Conservation (phyloP, 1,284 basidiomycete species). For the Ustilago shanxiensis region DNA sequence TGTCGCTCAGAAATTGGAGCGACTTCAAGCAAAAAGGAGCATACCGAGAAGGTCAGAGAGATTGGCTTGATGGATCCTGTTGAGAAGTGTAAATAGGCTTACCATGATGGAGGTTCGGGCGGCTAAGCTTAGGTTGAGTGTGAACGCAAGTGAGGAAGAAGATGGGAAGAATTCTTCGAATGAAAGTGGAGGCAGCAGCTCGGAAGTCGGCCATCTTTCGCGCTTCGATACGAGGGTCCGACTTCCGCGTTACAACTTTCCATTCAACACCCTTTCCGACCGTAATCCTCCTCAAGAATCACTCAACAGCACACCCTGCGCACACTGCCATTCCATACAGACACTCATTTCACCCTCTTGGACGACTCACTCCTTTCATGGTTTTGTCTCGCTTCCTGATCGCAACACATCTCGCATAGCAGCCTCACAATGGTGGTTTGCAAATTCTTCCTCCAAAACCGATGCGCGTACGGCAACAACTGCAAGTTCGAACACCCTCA, state of each 20-base stretch:
- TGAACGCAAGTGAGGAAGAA: slow-evolving; percentile 1
- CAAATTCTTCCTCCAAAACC: slow-evolving; percentile 54
- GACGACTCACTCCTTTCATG: too few species aligned
- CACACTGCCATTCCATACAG: not conserved
- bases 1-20: slow-evolving; percentile 50
- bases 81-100: not conserved
- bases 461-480: slow-evolving; percentile 57
- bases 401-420: not conserved
- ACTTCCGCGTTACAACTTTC: slow-evolving; percentile 7
- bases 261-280: not conserved
- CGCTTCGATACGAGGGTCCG: not conserved
- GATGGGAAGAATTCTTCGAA: slow-evolving; percentile 1
- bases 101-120: slow-evolving; percentile 1
- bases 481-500: slow-evolving; percentile 57
- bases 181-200: slow-evolving; percentile 10
- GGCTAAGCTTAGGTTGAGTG: too few species aligned
- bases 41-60: not conserved
- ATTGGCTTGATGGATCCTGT: not conserved
- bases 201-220: slow-evolving; percentile 8
- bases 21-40: slow-evolving; percentile 18
- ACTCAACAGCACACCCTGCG: not conserved
- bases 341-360: too few species aligned
- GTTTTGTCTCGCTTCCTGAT: too few species aligned
- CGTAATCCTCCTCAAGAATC: not conserved
- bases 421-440: slow-evolving; percentile 45